Conservation (phyloP, 495 filamentous ascomycete species). For the Peziza echinospora region DNA sequence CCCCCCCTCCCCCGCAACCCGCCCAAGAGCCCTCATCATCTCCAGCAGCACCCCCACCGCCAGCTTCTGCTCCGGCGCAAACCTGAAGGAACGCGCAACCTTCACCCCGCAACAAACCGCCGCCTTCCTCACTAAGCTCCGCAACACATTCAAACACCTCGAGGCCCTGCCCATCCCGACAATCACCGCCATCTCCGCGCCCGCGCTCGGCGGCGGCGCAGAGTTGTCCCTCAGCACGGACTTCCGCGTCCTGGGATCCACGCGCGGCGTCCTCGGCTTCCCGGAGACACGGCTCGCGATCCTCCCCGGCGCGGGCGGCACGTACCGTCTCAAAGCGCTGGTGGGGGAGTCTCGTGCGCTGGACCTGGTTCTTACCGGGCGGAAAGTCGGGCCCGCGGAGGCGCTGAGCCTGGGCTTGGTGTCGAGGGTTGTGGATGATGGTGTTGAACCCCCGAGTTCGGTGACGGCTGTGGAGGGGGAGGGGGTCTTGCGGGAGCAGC, state of each 20-base stretch:
- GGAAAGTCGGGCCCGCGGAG: conserved; percentile 54
- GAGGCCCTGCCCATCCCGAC: conserved; percentile 62
- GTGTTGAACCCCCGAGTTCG: conserved; percentile 68
- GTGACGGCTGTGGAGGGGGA: conserved; percentile 57
- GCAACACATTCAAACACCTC: conserved; percentile 45
- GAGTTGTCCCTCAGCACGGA: conserved; percentile 74
- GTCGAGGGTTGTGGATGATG: conserved; percentile 58
- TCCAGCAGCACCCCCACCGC: conserved; percentile 55
- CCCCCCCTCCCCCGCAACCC: conserved; percentile 1
- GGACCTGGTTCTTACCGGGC: conserved; percentile 69
- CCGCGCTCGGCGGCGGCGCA: conserved; percentile 77
- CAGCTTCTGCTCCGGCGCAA: conserved; percentile 83
- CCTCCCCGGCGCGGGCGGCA: conserved; percentile 84
- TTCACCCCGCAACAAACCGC: conserved; percentile 57
- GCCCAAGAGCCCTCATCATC: conserved; percentile 49
- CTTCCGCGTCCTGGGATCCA: conserved; percentile 53
- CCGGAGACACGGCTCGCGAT: conserved; percentile 85
- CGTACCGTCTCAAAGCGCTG: conserved; percentile 55
- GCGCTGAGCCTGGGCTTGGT: conserved; percentile 67
- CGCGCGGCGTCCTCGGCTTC: conserved; percentile 50
- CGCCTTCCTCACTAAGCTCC: conserved; percentile 53
- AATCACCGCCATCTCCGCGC: conserved; percentile 56
- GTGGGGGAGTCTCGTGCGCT: conserved; percentile 55
- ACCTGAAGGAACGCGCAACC: conserved; percentile 64
- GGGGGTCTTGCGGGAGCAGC: conserved; percentile 64